Evolutionary conservation across 2,329 filamentous ascomycete species (phyloP), one percentile per base, ranked within the genome.

Genomic region (Exophiala spinifera): DNA sequence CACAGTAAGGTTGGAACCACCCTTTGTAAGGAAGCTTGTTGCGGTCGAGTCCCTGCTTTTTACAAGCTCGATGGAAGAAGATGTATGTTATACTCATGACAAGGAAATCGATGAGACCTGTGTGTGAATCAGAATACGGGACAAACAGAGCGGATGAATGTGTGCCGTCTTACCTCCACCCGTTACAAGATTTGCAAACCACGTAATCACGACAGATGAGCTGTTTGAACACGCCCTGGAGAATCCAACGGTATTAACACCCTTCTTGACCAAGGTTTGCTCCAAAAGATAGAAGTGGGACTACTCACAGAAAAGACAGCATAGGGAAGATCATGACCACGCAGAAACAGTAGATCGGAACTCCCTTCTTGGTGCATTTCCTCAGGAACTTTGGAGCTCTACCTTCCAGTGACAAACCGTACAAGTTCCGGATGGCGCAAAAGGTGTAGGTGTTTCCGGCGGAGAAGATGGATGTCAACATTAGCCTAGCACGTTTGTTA

Each of bases 281-380:
- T 88, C 88, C 37, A 87, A 82, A 34, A 84, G 82, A 10, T 10
- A 10, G 3, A 7, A 25, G 23, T 25, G 74, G 13, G 23, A 25
- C 10, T 31, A 78, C 72, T 48, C 79, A 74, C 39, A 83, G 71
- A 67, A 83, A 91, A 1, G 84, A 81, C 2, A 92, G 74, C 11
- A 88, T 73, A 1, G 85, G 81, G 61, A 91, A 83, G 3, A 79
- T 69, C 45, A 88, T 77, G 1, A 87, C 84, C 15, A 83, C 69
- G 1, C 70, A 55, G 31, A 91, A 86, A 63, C 84, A 87, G 67
- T 84, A 87, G 61, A 88, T 78, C 0, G 88, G 88, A 0, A 91
- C 83, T 43, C 86, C 86, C 13, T 71, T 74, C 42, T 72, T 76
- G 5, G 79, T 85, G 65, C 82, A 86, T 8, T 68, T 78, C 3